Percentiles rank a stretch among this genome's conserved stretches.
phyloP scores from a whole-genome alignment of 306 rosid genomes.

The Prunus kanzakura region DNA sequence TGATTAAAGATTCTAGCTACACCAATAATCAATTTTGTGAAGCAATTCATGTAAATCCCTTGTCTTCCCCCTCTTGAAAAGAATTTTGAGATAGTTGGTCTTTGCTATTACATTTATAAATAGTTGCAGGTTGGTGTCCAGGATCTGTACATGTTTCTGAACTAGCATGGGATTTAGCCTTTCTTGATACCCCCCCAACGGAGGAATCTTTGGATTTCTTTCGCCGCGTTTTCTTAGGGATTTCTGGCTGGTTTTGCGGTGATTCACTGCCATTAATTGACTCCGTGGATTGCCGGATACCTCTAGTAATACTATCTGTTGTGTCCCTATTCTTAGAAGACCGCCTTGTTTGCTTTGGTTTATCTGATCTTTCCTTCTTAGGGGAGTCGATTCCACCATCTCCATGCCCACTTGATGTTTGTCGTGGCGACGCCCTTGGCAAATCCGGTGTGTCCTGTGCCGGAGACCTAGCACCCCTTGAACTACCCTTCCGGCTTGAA shows the following conservation, averaged over 20 bases:
- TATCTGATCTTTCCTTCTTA: conserved; percentile 54
- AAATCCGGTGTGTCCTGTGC: conserved; percentile 36
- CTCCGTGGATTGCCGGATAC: conserved; percentile 17
- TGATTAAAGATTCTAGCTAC: conserved; percentile 35
- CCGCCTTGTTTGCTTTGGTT: conserved; percentile 37
- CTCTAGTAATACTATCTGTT: conserved; percentile 20
- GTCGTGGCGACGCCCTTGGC: conserved; percentile 47
- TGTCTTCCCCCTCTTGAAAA: conserved; percentile 33
- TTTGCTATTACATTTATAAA: conserved; percentile 14
- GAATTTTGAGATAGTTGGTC: conserved; percentile 9
- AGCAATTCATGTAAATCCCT: conserved; percentile 25
- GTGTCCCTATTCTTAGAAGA: conserved; percentile 48
- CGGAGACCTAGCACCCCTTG: conserved; percentile 16
- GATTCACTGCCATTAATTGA: conserved; percentile 32
- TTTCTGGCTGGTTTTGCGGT: conserved; percentile 30
- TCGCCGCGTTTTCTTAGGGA: conserved; percentile 54
- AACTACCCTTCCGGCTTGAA: conserved; percentile 17
- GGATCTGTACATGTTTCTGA: conserved; percentile 20
- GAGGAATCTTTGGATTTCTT: conserved; percentile 53
- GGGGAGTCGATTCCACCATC: conserved; percentile 40
- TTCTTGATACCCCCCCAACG: conserved; percentile 22
- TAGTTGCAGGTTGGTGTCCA: conserved; percentile 19
- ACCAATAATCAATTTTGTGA: conserved; percentile 14
- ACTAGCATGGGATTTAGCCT: conserved; percentile 26
- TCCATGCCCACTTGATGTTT: conserved; percentile 10